phyloP scores from a whole-genome alignment of 768 basidiomycete genomes.

The Termitomyces sp. region DNA sequence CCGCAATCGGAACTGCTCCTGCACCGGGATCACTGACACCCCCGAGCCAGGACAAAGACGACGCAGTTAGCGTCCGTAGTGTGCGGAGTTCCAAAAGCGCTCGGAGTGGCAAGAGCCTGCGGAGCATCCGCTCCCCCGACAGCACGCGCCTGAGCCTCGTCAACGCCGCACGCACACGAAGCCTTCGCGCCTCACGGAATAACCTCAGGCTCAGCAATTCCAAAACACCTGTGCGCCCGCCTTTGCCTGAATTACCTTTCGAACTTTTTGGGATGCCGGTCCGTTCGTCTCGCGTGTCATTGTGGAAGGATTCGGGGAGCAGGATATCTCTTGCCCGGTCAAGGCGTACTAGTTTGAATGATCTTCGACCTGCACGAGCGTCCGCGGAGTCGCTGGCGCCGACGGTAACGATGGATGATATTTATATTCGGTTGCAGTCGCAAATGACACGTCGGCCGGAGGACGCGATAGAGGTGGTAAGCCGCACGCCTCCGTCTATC shows the following conservation, averaged over 20 bases:
- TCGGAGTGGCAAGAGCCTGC: constrained; percentile 29
- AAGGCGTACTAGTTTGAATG: constrained; percentile 23
- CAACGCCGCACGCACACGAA: constrained; percentile 62
- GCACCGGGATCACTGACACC: background rate
- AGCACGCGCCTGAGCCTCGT: constrained; percentile 35
- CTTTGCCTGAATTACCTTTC: constrained; percentile 27
- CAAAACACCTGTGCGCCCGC: constrained; percentile 22
- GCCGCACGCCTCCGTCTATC: constrained; percentile 24
- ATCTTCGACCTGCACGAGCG: constrained; percentile 5
- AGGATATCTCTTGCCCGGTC: constrained; percentile 4
- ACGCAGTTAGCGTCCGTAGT: constrained; percentile 36
- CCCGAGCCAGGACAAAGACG: constrained; percentile 27
- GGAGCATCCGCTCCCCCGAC: constrained; percentile 22
- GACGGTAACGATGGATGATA: constrained; percentile 25
- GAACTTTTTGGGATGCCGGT: constrained; percentile 7
- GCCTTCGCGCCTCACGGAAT: constrained; percentile 58
- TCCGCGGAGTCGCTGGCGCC: constrained; percentile 5
- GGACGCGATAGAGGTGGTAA: constrained; percentile 27
- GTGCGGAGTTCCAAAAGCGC: constrained; percentile 30
- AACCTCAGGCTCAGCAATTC: constrained; percentile 57
- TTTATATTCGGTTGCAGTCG: constrained; percentile 21
- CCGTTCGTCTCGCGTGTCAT: constrained; percentile 1
- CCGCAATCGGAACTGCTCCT: background rate
- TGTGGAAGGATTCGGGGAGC: constrained; percentile 4
- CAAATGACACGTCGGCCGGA: constrained; percentile 9